Percentiles rank a stretch among this genome's conserved stretches.
These are phyloP conservation scores for Monosporascus sp. DNA, from an alignment of 2,329 filamentous ascomycete genomes.

Conservation along the genomic window DNA sequence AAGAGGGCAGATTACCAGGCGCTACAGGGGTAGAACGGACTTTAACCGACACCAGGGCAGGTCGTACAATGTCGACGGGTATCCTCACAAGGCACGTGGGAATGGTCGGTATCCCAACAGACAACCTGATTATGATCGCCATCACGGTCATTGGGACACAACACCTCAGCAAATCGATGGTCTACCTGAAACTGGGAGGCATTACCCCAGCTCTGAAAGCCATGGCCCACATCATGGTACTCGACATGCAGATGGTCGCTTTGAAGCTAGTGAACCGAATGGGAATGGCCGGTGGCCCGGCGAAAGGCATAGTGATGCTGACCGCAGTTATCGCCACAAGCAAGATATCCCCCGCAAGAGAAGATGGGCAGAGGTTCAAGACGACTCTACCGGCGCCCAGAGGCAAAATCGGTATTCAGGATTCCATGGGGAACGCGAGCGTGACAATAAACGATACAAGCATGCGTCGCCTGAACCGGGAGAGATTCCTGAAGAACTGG, in stretches of 20 bases:
- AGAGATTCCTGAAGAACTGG: background rate
- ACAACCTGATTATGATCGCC: background rate
- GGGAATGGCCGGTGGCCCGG: background rate
- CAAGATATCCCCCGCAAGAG: constrained; percentile 11
- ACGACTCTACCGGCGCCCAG: constrained; percentile 1
- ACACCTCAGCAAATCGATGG: background rate
- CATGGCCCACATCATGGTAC: background rate
- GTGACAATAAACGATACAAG: constrained; percentile 12
- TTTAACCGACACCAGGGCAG: background rate
- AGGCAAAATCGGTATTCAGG: constrained; percentile 5
- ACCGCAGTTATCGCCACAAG: constrained; percentile 7
- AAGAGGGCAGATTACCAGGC: background rate
- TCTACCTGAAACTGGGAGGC: background rate
- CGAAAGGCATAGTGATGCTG: background rate
- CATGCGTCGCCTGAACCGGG: constrained; percentile 21
- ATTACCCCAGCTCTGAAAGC: background rate
- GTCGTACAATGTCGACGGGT: background rate
- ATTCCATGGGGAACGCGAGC: constrained; percentile 6
- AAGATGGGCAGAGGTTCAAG: constrained; percentile 13
- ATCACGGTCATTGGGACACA: background rate
- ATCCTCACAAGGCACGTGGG: background rate
- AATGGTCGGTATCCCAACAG: background rate
- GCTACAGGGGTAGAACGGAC: background rate
- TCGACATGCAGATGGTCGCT: constrained; percentile 6
- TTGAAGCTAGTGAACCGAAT: constrained; percentile 13